A percentile compares a stretch with the other conserved stretches of the same genome.
Conservation (phyloP, 306 rosid species). For the Mimosa bimucronata region DNA sequence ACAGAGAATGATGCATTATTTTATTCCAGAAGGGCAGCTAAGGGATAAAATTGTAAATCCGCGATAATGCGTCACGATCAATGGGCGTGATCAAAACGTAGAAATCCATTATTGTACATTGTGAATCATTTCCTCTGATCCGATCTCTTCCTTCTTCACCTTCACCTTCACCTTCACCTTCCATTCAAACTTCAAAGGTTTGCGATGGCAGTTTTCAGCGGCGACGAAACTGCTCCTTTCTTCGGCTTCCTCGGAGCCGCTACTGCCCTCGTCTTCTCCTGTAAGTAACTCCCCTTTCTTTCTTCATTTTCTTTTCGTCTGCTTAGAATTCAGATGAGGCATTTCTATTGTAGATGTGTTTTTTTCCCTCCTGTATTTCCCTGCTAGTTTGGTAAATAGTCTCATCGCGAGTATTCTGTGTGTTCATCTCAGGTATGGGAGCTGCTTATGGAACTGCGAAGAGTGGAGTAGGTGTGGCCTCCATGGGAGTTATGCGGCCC, state of each 20-base stretch:
- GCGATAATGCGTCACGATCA: not conserved
- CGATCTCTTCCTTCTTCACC: slow-evolving; percentile 1
- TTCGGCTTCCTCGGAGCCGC: slow-evolving; percentile 72
- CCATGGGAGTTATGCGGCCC: slow-evolving; percentile 85
- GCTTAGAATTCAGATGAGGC: no score
- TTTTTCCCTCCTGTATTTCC: not conserved
- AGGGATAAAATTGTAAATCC: not conserved
- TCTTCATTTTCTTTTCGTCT: not conserved
- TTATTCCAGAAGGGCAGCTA: not conserved
- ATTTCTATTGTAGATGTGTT: not conserved
- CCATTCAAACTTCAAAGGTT: not conserved
- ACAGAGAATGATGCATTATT: not conserved
- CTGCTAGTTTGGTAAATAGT: not conserved
- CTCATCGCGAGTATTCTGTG: not conserved
- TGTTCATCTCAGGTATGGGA: slow-evolving; percentile 66
- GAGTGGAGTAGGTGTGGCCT: slow-evolving; percentile 86
- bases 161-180: not conserved
- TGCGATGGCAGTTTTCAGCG: slow-evolving; percentile 51
- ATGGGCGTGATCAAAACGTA: not conserved
- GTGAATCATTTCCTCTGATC: not conserved
- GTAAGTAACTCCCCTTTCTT: slow-evolving; percentile 32
- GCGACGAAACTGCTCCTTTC: slow-evolving; percentile 73
- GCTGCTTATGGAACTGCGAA: slow-evolving; percentile 84
- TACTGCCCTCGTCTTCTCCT: slow-evolving; percentile 66
- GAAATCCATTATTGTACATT: not conserved